Conservation (phyloP, 2,329 filamentous ascomycete species). For the Fusarium sp. region DNA sequence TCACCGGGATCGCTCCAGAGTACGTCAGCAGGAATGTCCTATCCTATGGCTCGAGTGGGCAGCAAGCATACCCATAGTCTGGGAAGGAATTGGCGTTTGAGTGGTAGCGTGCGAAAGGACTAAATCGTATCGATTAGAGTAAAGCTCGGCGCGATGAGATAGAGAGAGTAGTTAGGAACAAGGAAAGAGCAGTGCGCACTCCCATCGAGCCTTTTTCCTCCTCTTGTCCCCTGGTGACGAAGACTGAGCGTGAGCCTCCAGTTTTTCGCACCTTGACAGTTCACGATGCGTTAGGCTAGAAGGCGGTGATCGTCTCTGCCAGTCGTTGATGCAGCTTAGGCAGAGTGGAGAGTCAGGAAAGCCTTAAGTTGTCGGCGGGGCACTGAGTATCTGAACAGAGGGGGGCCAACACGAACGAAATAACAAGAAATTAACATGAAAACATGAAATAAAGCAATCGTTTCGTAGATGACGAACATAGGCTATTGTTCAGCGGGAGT, state of each 20-base stretch:
- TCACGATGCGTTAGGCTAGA: constrained; percentile 35
- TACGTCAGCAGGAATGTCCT: constrained; percentile 37
- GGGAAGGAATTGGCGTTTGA: constrained; percentile 56
- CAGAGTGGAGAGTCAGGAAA: neutral
- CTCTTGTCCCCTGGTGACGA: constrained; percentile 35
- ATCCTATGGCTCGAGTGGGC: constrained; percentile 11
- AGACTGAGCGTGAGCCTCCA: constrained; percentile 46
- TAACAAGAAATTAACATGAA: neutral
- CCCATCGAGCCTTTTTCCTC: constrained; percentile 48
- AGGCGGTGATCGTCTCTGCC: constrained; percentile 26
- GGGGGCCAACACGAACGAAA: neutral
- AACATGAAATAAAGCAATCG: neutral
- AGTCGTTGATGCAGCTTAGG: constrained; percentile 11
- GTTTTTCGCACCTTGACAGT: constrained; percentile 43
- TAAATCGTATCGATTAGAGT: constrained; percentile 34
- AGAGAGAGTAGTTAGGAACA: constrained; percentile 3
- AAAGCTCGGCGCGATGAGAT: constrained; percentile 18
- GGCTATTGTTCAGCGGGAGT: constrained; percentile 11
- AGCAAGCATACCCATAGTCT: constrained; percentile 56
- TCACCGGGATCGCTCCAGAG: constrained; percentile 44
- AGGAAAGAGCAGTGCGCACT: constrained; percentile 46
- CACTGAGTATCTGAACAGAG: neutral
- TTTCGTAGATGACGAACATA: constrained; percentile 11
- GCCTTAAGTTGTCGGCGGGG: constrained; percentile 1
- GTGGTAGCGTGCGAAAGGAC: constrained; percentile 52